Evolutionary conservation across 805 yeast genomes (phyloP).

Genomic region (Metschnikowia chrysomelidarum): DNA sequence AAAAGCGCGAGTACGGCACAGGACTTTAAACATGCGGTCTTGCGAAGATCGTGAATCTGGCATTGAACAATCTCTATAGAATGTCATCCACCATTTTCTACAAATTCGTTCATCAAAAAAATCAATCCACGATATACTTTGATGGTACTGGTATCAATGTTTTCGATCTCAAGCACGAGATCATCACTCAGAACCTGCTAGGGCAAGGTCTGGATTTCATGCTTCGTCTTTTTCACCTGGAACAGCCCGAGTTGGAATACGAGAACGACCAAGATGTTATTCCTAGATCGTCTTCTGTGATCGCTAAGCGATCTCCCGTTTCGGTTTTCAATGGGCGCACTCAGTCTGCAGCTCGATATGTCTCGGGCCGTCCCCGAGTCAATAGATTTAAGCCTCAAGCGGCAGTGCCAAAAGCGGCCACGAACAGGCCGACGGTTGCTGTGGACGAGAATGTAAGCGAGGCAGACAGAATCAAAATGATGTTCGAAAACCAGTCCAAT

Average conservation of each 20-base stretch:
- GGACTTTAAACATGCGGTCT: too few relatives aligned
- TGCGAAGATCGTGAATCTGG: too few relatives aligned
- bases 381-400: conserved; percentile 41
- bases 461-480: conserved; percentile 82
- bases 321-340: conserved; percentile 31
- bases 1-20: too few relatives aligned
- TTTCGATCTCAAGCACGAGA: conserved; percentile 90
- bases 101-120: conserved; percentile 79
- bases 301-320: conserved; percentile 73
- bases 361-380: conserved; percentile 64
- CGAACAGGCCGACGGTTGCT: conserved; percentile 16
- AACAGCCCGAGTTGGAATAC: conserved; percentile 63
- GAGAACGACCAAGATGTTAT: conserved; percentile 88
- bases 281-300: conserved; percentile 81
- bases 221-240: conserved; percentile 59
- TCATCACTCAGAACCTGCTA: conserved; percentile 73
- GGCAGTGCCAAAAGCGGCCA: conserved; percentile 18
- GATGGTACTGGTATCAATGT: conserved; percentile 97
- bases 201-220: conserved; percentile 86
- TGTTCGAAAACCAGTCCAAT: conserved; percentile 91
- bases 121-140: conserved; percentile 73
- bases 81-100: conserved; percentile 92
- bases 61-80: too few relatives aligned
- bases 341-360: conserved; percentile 56
- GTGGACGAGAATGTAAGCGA: conserved; percentile 56